Percentiles rank a stretch among this genome's conserved stretches.
phyloP scores from a whole-genome alignment of 176 grass and related monocot species.

The Lolium perenne region DNA sequence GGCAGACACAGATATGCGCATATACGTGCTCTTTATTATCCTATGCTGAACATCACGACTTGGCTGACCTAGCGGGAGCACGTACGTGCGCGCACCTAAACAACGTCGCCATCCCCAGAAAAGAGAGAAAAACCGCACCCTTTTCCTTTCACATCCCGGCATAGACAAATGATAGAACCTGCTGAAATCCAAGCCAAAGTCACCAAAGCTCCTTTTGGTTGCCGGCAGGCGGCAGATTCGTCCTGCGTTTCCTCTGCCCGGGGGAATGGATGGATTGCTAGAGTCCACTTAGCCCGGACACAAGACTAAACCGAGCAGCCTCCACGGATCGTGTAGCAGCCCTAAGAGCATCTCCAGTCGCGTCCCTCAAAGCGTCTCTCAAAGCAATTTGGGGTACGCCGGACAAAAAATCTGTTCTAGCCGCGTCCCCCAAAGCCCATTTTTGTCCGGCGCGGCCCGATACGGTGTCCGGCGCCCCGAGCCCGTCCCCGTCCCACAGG shows the following conservation, averaged over 20 bases:
- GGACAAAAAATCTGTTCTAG: no score
- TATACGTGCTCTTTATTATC: neutral
- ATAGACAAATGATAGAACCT: neutral
- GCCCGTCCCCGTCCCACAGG: no score
- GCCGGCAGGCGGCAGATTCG: neutral
- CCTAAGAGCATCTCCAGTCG: no score
- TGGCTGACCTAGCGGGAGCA: neutral
- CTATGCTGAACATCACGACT: constrained; percentile 30
- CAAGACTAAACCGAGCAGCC: no score
- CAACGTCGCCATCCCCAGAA: constrained; percentile 24
- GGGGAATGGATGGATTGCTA: neutral
- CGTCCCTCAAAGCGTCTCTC: no score
- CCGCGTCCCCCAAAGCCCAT: no score
- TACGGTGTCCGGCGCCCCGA: no score
- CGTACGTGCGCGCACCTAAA: constrained; percentile 12
- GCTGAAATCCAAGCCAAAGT: constrained; percentile 19
- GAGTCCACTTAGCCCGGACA: no score
- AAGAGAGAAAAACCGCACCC: neutral
- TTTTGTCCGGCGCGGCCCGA: no score
- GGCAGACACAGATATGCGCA: neutral
- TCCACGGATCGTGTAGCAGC: no score
- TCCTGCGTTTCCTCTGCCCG: neutral
- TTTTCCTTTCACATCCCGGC: constrained; percentile 30
- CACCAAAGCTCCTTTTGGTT: neutral
- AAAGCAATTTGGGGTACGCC: no score